phyloP scores from a whole-genome alignment of 805 yeast species.

The Wickerhamomyces mucosus region DNA sequence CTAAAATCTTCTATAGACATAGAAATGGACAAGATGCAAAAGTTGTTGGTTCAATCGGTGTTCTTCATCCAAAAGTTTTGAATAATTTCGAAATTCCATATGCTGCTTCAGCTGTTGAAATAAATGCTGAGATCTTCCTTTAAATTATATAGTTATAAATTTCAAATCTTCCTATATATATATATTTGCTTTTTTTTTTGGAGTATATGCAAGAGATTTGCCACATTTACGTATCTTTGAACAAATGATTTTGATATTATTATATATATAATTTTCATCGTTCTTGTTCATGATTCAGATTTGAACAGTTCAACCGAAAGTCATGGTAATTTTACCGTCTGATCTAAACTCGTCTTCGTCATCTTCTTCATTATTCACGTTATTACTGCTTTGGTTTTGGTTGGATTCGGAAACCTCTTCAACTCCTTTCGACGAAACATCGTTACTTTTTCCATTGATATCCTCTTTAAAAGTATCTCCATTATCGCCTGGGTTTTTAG shows the following conservation, averaged over 20 bases:
- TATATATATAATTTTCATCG: no score
- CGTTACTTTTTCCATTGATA: no score
- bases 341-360: conserved; percentile 12
- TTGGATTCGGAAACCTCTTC: no score
- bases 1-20: conserved; percentile 68
- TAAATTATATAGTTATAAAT: conserved; percentile 28
- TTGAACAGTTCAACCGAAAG: conserved; percentile 16
- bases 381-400: not conserved
- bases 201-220: no score
- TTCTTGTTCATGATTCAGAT: no score
- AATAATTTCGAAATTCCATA: conserved; percentile 80
- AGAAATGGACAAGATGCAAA: conserved; percentile 46
- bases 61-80: conserved; percentile 91
- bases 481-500: no score
- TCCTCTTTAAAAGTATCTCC: no score
- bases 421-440: no score
- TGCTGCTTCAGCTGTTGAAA: conserved; percentile 87
- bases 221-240: no score
- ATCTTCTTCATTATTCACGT: conserved; percentile 1
- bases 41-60: conserved; percentile 81
- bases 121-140: conserved; percentile 81
- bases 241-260: no score
- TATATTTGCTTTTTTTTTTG: no score
- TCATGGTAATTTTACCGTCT: conserved; percentile 14
- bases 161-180: no score